Conservation (phyloP, 192 early-diverging fungal species). For the Coemansia sp. region DNA sequence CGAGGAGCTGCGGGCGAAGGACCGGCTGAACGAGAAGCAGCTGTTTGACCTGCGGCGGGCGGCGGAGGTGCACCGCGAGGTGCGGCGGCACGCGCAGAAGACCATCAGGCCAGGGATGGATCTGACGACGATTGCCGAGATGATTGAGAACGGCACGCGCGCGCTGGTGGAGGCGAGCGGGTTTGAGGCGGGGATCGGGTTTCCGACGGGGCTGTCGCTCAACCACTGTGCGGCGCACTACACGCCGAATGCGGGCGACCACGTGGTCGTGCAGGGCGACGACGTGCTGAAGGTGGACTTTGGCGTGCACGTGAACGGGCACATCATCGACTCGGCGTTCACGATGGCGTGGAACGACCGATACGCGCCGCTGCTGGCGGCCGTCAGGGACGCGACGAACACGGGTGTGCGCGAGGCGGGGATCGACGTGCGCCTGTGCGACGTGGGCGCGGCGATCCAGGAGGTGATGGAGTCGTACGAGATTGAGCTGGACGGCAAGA, state of each 20-base stretch:
- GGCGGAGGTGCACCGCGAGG: slow-evolving; percentile 94
- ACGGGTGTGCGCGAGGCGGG: slow-evolving; percentile 93
- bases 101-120: slow-evolving; percentile 92
- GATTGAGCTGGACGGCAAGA: slow-evolving; percentile 91
- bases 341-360: slow-evolving; percentile 90
- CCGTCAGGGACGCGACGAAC: slow-evolving; percentile 94
- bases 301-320: slow-evolving; percentile 88
- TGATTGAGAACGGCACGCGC: slow-evolving; percentile 95
- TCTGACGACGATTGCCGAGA: slow-evolving; percentile 88
- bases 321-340: slow-evolving; percentile 95
- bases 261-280: slow-evolving; percentile 78
- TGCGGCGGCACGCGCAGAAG: slow-evolving; percentile 76
- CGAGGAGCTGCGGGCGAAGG: slow-evolving; percentile 89
- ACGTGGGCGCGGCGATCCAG: slow-evolving; percentile 94
- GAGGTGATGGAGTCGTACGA: slow-evolving; percentile 99
- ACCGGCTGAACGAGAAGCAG: slow-evolving; percentile 67
- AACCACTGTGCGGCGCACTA: slow-evolving; percentile 98
- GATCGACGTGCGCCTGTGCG: slow-evolving; percentile 91
- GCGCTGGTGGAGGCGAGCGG: slow-evolving; percentile 84
- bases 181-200: slow-evolving; percentile 83
- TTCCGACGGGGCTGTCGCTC: slow-evolving; percentile 91
- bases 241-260: slow-evolving; percentile 97
- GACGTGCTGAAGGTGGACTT: slow-evolving; percentile 98
- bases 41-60: slow-evolving; percentile 82
- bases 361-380: slow-evolving; percentile 81